Percentiles rank a stretch among this genome's conserved stretches.
phyloP scores from a whole-genome alignment of 306 rosid genomes.

The Sicyos edulis region DNA sequence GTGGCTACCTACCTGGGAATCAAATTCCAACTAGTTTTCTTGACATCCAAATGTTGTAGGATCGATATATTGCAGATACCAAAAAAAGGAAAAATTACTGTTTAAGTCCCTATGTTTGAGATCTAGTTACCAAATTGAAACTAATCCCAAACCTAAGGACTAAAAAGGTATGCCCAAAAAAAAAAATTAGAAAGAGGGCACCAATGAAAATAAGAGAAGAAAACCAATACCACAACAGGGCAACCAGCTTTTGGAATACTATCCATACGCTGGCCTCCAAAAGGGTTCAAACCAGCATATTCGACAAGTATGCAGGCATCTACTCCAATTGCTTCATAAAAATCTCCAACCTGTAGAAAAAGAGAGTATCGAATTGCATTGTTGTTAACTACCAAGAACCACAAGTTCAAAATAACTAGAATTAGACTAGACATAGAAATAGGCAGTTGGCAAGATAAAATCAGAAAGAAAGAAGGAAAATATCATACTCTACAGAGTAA shows the following conservation, averaged over 20 bases:
- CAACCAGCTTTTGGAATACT: constrained; percentile 90
- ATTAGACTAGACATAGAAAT: not conserved
- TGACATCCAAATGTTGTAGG: too few relatives aligned
- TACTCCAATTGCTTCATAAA: constrained; percentile 83
- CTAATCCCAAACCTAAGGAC: too few relatives aligned
- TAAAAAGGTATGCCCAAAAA: too few relatives aligned
- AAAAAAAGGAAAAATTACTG: too few relatives aligned
- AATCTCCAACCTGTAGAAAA: constrained; percentile 75
- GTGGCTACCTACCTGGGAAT: too few relatives aligned
- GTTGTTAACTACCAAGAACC: constrained; percentile 16
- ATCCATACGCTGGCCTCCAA: constrained; percentile 80
- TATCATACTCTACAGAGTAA: constrained; percentile 82
- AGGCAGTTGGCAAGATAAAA: not conserved
- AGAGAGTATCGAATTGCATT: constrained; percentile 7
- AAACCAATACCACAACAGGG: constrained; percentile 72
- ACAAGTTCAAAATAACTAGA: not conserved
- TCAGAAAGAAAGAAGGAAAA: constrained; percentile 3
- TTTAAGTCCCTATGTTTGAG: too few relatives aligned
- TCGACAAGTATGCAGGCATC: constrained; percentile 93
- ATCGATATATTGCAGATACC: too few relatives aligned
- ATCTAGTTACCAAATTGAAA: too few relatives aligned
- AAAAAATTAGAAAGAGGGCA: too few relatives aligned
- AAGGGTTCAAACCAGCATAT: constrained; percentile 88
- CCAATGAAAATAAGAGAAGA: not conserved
- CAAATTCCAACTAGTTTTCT: too few relatives aligned